Percentiles rank a stretch among this genome's conserved stretches.
These are phyloP conservation scores for Emmonsiellopsis sp. DNA, from an alignment of 2,329 filamentous ascomycete genomes.

Conservation along the genomic window DNA sequence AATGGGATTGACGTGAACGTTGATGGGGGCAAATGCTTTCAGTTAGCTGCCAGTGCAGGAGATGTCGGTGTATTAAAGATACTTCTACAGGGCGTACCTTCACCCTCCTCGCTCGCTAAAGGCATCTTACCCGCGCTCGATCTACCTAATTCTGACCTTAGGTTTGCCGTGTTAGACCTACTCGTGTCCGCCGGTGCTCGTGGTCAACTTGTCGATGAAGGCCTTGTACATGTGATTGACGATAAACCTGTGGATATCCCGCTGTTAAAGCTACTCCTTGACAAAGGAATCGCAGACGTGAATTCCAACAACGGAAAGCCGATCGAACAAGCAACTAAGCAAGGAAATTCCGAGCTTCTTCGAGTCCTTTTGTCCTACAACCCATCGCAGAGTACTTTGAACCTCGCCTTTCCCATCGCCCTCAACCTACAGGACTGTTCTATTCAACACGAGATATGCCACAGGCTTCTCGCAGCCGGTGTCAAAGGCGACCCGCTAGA, in stretches of 20 bases:
- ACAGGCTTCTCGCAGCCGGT: constrained; percentile 10
- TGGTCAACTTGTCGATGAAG: constrained; percentile 9
- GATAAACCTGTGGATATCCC: constrained; percentile 10
- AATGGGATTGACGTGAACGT: constrained; percentile 11
- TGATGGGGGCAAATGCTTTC: constrained; percentile 10
- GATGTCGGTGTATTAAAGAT: constrained; percentile 10
- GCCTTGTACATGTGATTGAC: constrained; percentile 8
- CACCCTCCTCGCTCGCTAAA: constrained; percentile 8
- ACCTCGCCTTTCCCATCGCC: constrained; percentile 7
- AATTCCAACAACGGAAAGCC: constrained; percentile 9
- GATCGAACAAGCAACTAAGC: constrained; percentile 8
- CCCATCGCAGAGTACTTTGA: constrained; percentile 7
- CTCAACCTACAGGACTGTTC: constrained; percentile 4
- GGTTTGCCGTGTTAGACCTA: constrained; percentile 10
- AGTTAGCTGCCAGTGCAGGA: constrained; percentile 7
- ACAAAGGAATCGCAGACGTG: constrained; percentile 12
- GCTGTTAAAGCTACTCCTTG: constrained; percentile 9
- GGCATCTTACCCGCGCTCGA: constrained; percentile 8
- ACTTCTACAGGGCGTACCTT: constrained; percentile 10
- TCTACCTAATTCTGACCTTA: constrained; percentile 7
- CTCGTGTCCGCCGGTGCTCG: constrained; percentile 11
- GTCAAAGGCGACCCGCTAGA: constrained; percentile 10
- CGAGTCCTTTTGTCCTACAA: constrained; percentile 9
- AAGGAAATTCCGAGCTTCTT: constrained; percentile 6
- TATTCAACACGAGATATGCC: constrained; percentile 10